Percentiles rank a stretch among this genome's conserved stretches.
Conservation (phyloP, 441 rosid genomes). For the Oxalis stricta region DNA sequence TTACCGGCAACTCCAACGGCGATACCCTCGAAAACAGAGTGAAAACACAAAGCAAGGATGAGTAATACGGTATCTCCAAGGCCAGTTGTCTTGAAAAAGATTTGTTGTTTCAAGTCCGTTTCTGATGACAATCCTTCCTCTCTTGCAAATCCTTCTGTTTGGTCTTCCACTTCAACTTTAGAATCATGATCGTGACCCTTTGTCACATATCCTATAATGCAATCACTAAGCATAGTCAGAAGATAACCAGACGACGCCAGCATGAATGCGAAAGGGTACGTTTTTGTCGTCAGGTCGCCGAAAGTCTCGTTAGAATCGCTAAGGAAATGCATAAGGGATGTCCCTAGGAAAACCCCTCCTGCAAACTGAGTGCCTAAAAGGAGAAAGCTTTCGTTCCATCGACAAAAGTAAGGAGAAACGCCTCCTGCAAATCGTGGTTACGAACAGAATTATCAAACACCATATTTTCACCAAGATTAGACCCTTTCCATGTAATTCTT, state of each 20-base stretch:
- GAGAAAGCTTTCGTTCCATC: constrained; percentile 52
- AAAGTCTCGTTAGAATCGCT: constrained; percentile 51
- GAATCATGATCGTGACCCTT: constrained; percentile 13
- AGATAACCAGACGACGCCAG: constrained; percentile 45
- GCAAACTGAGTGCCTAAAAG: constrained; percentile 62
- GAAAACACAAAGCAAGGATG: constrained; percentile 49
- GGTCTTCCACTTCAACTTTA: constrained; percentile 24
- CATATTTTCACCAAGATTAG: constrained; percentile 42
- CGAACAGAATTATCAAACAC: constrained; percentile 46
- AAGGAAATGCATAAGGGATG: constrained; percentile 51
- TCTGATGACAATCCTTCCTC: too few species aligned
- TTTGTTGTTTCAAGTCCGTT: constrained; percentile 17
- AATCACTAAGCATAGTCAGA: constrained; percentile 55
- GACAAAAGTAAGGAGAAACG: constrained; percentile 50
- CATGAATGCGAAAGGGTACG: constrained; percentile 60
- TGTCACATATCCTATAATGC: constrained; percentile 22
- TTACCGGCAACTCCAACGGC: constrained; percentile 68
- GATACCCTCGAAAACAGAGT: constrained; percentile 58
- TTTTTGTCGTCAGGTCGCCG: constrained; percentile 24
- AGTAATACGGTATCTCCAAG: constrained; percentile 49
- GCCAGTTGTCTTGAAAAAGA: constrained; percentile 24
- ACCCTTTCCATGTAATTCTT: constrained; percentile 17
- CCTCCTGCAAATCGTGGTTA: constrained; percentile 49
- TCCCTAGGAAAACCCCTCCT: constrained; percentile 55
- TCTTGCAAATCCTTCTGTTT: constrained; percentile 8